Base-by-base conservation (phyloP, 768 basidiomycete genomes). In the Candolleomyces eurysporus region DNA sequence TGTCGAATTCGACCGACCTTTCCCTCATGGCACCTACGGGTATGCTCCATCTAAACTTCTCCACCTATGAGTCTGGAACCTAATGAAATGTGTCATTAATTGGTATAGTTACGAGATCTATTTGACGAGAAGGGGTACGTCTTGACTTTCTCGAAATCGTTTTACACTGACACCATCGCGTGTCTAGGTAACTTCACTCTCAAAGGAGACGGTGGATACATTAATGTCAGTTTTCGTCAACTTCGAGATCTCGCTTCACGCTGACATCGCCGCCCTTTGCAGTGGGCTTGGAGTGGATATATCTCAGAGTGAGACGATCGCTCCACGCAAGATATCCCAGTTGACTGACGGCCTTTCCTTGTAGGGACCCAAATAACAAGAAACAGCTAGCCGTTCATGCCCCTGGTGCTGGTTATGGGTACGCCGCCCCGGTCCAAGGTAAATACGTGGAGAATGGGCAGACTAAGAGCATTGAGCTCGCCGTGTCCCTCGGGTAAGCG, bases 1-100 rank as follows among this genome's bases (percentile, higher is more conserved):
- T 49, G 58, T 59, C 21, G 58, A 59, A 49, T 59, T 49, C 36
- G 58, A 59, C 22, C 58, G 58, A 10, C 58, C 58, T n/a, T 45
- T 26, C 26, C 58, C 58, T 8, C 32, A 32, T 16, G 58, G 58
- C 1, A 59, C 58, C 13, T 59, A 49, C 49, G 58, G 58, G n/a
- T 59, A 49, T 1, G 36, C 6, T 36, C 11, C 5, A 36, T 36
- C 11, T 36, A 36, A 1, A 7, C 36, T 36, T 36, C 36, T 36
- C 36, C 6, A 6, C 6, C 36, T 11, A 1, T 26, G 26, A 11
- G 1, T 36, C 36, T 36, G 36, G 8, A 36, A 11, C 11, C 36
- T 36, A 11, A 36, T 36, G 36, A 11, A 6, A 36, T 7, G 3
- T 2, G 36, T 5, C 11, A 26, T 26, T 26, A 26, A 26, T 26